Conservation (phyloP, 208 protist genomes). For the Vickermania ingenoplastis region DNA sequence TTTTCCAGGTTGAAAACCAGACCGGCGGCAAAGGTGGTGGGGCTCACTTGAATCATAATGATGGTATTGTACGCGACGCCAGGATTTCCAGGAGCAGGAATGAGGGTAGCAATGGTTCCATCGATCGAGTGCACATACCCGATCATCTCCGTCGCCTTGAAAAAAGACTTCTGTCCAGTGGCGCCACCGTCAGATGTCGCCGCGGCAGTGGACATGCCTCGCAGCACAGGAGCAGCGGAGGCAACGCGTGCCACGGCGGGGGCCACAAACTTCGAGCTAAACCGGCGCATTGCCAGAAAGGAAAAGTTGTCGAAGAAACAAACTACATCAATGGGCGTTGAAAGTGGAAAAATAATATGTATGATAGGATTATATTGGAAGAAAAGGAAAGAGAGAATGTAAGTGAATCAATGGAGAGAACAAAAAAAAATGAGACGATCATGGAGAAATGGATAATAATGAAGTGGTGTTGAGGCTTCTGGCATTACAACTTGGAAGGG, state of each 20-base stretch:
- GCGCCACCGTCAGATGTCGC: conserved; percentile 9
- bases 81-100: conserved; percentile 62
- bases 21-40: conserved; percentile 61
- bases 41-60: conserved; percentile 77
- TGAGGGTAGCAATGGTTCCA: conserved; percentile 77
- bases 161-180: conserved; percentile 64
- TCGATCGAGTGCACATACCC: conserved; percentile 84
- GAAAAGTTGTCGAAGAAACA: conserved; percentile 3
- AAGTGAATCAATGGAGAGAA: too few relatives aligned
- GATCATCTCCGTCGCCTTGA: conserved; percentile 81
- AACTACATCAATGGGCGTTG: neutral
- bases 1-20: conserved; percentile 84
- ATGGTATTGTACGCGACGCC: conserved; percentile 82
- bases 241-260: conserved; percentile 31
- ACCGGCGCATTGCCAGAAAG: conserved; percentile 41
- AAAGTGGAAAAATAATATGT: neutral
- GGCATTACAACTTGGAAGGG: too few relatives aligned
- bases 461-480: too few relatives aligned
- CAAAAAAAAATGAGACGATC: too few relatives aligned
- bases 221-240: conserved; percentile 18
- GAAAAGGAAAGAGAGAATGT: too few relatives aligned
- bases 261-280: conserved; percentile 31
- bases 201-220: conserved; percentile 22
- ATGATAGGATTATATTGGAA: conserved; percentile 1
- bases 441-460: too few relatives aligned